Percentiles rank a stretch among this genome's conserved stretches.
Conservation (phyloP, 176 grass and related monocot genomes). For the Secale cereale region DNA sequence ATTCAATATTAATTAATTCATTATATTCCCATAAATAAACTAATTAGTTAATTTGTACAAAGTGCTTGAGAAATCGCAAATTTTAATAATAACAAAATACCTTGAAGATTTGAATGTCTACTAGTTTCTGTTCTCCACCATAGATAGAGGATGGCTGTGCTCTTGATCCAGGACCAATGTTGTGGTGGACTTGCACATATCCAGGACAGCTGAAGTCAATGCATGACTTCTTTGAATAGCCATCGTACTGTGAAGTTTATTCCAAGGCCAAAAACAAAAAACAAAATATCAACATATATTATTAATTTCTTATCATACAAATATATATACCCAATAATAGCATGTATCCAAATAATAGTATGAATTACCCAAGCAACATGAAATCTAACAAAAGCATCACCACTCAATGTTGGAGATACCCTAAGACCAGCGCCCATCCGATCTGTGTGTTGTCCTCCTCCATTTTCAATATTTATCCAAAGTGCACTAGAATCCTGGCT, state of each 20-base stretch:
- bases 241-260: background rate
- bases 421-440: background rate
- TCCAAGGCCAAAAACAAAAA: background rate
- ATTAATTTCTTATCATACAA: background rate
- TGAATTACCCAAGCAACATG: conserved; percentile 21
- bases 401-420: conserved; percentile 15
- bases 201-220: conserved; percentile 16
- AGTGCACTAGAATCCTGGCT: background rate
- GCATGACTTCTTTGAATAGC: background rate
- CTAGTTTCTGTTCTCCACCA: background rate
- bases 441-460: background rate
- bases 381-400: background rate
- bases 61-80: background rate
- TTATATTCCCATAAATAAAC: background rate
- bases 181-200: conserved; percentile 28
- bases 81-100: background rate
- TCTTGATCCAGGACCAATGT: background rate
- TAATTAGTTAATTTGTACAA: background rate
- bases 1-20: background rate
- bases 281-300: too few species aligned
- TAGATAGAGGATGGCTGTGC: background rate
- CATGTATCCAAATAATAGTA: background rate
- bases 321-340: background rate
- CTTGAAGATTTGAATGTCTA: background rate
- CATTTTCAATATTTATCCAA: background rate